Evolutionary conservation across 2,329 filamentous ascomycete species (phyloP), one percentile per base, ranked within the genome.

Genomic region (Penicillium aurantiogriseum): DNA sequence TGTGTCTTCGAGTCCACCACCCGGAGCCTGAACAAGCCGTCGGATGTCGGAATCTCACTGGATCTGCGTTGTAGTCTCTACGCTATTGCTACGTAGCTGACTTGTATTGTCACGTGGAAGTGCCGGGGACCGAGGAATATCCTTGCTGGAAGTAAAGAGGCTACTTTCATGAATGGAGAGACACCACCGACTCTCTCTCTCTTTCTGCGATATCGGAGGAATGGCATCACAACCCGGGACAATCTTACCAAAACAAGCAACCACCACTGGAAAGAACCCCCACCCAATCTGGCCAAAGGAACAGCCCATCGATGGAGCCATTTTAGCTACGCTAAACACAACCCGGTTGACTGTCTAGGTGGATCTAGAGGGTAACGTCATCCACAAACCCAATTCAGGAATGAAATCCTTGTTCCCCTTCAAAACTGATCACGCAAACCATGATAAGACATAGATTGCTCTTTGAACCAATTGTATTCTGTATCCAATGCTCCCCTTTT

Each of bases 321-420:
- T 33, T 17, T 15, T 17, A 45, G 23, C 35, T 33, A 29, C 17
- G 19, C 23, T 36, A 36, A 43, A 36, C 33, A 23, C 5, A 42
- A 40, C 35, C 10, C n/a, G 25, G 4, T 33, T 33, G 8, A n/a
- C 29, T 7, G 17, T 9, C 42, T 17, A 47, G 19, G 45, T 35
- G n/a, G 46, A 44, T 55, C 38, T 29, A 51, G 21, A 36, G 19
- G 36, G 36, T 29, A 47, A 43, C 54, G 36, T 53, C 54, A 56
- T 47, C 3, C 17, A 25, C 13, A 31, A 46, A 29, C 21, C 5
- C 40, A 35, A 42, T 56, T 8, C 21, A 21, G 21, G 54, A 31
- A 36, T 53, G 25, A 21, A 25, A 33, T 36, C n/a, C 33, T 40
- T 21, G 19, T 33, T 42, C 13, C 19, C 15, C 4, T 19, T 6